These are phyloP conservation scores for Carex littledalei DNA, from an alignment of 176 grass and related monocot genomes.

Conservation along the genomic window DNA sequence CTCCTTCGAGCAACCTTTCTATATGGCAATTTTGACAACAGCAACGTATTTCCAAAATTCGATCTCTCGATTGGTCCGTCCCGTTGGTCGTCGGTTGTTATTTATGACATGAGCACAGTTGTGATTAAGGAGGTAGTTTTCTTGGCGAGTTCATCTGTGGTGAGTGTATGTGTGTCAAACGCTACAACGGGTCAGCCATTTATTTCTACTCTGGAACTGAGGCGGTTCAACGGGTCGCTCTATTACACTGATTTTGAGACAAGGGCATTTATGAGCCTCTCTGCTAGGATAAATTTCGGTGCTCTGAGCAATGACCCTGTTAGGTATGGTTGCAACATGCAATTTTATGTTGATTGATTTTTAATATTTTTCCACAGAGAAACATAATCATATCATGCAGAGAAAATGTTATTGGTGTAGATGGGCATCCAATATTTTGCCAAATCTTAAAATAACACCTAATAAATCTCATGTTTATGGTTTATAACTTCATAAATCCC, in stretches of 20 bases:
- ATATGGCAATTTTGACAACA: conserved; percentile 65
- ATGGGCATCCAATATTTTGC: background rate
- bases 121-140: conserved; percentile 47
- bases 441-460: background rate
- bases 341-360: background rate
- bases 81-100: conserved; percentile 61
- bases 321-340: conserved; percentile 20
- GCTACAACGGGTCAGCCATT: conserved; percentile 56
- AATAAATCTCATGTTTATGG: background rate
- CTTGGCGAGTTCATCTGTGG: conserved; percentile 21
- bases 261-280: conserved; percentile 42
- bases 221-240: conserved; percentile 60
- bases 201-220: conserved; percentile 70
- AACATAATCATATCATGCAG: background rate
- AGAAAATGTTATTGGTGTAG: background rate
- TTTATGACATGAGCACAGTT: conserved; percentile 44
- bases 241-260: conserved; percentile 67
- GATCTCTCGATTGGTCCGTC: conserved; percentile 61
- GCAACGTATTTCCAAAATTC: conserved; percentile 75
- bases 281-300: conserved; percentile 77
- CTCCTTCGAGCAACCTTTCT: conserved; percentile 60
- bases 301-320: conserved; percentile 45
- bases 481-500: background rate
- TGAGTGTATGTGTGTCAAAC: conserved; percentile 61
- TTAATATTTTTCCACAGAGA: background rate